Percentiles rank a stretch among this genome's conserved stretches.
Evolutionary conservation across 192 early-diverging fungal genomes (phyloP).

Genomic region (Phlyctochytrium planicorne): DNA sequence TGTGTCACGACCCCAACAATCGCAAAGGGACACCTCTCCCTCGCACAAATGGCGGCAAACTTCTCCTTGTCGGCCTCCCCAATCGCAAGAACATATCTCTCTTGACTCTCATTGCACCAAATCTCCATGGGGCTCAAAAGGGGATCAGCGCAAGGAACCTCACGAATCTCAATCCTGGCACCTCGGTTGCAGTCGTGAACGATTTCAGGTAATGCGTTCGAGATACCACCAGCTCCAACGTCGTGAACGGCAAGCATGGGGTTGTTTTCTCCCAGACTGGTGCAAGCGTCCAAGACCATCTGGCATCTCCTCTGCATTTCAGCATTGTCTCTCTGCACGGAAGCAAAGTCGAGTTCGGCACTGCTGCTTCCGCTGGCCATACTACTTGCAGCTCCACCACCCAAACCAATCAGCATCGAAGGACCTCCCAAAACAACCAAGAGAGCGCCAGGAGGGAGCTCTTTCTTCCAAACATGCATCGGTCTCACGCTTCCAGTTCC

Average conservation of each 20-base stretch:
- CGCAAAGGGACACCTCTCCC: constrained; percentile 92
- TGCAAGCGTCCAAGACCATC: constrained; percentile 96
- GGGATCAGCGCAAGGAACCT: constrained; percentile 87
- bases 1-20: constrained; percentile 85
- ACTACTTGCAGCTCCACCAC: constrained; percentile 97
- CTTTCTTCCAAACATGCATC: constrained; percentile 83
- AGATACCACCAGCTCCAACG: constrained; percentile 98
- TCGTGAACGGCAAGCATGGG: constrained; percentile 96
- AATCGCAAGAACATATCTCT: constrained; percentile 97
- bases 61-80: constrained; percentile 57
- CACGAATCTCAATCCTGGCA: constrained; percentile 85
- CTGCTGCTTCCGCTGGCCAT: constrained; percentile 85
- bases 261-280: constrained; percentile 69
- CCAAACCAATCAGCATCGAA: constrained; percentile 97
- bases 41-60: constrained; percentile 76
- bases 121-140: constrained; percentile 99
- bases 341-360: constrained; percentile 92
- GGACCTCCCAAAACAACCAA: constrained; percentile 95
- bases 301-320: constrained; percentile 99
- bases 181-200: constrained; percentile 94
- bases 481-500: constrained; percentile 92
- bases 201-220: constrained; percentile 96
- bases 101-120: constrained; percentile 99
- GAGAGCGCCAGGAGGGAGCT: constrained; percentile 73
- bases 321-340: constrained; percentile 98